Evolutionary conservation across 805 yeast genomes (phyloP).

Genomic region (Candida germanica): DNA sequence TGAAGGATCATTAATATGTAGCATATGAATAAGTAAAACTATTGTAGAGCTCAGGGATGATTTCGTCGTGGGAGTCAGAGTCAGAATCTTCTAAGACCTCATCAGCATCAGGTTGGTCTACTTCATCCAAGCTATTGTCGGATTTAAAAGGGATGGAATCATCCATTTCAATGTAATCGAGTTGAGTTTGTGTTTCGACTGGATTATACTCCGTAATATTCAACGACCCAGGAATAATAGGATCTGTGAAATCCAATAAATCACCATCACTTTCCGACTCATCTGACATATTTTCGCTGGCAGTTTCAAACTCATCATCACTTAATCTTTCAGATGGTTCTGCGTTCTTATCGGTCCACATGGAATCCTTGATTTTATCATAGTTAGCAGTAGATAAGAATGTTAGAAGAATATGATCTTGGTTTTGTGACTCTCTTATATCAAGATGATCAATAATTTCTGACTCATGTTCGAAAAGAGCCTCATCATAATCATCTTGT

Average conservation of each 20-base stretch:
- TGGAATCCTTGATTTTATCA: conserved; percentile 3
- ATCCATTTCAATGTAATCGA: no score
- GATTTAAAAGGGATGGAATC: neutral
- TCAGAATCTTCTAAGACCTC: conserved; percentile 1
- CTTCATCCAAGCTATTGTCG: neutral
- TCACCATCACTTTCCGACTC: neutral
- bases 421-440: conserved; percentile 9
- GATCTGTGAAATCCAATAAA: neutral
- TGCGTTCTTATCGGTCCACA: conserved; percentile 10
- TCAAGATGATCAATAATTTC: conserved; percentile 14
- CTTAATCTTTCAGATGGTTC: conserved; percentile 2
- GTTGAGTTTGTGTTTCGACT: neutral
- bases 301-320: conserved; percentile 6
- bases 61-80: neutral
- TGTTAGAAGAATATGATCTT: conserved; percentile 20
- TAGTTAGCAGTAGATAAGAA: conserved; percentile 13
- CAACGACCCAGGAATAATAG: neutral
- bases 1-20: no score
- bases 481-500: conserved; percentile 9
- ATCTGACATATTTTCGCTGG: neutral
- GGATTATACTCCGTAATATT: no score
- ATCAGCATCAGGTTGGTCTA: conserved; percentile 1
- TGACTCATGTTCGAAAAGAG: conserved; percentile 10
- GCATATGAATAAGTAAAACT: conserved; percentile 9
- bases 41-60: conserved; percentile 3